Evolutionary conservation across 805 yeast species (phyloP).

Genomic region (Candida boleticola): DNA sequence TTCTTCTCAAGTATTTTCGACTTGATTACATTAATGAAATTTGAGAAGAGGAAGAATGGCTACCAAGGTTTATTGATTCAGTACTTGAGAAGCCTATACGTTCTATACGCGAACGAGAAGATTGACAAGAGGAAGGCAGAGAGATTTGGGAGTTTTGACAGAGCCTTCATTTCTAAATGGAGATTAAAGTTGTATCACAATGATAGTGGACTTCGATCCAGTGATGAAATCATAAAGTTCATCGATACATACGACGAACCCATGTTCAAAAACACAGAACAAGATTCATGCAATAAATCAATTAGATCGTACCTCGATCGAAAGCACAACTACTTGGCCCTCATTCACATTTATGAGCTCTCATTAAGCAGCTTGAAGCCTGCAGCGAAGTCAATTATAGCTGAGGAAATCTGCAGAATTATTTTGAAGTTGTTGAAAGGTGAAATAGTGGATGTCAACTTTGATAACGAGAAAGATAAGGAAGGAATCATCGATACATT

Average conservation of each 20-base stretch:
- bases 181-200: conserved; percentile 3
- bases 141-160: too few relatives aligned
- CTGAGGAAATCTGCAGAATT: conserved; percentile 4
- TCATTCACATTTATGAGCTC: conserved; percentile 2
- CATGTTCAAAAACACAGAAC: conserved; percentile 2
- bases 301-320: neutral
- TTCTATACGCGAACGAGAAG: neutral
- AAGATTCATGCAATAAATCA: conserved; percentile 1
- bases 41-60: neutral
- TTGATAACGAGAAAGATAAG: neutral
- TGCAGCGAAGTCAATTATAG: conserved; percentile 3
- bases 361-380: conserved; percentile 1
- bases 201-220: conserved; percentile 4
- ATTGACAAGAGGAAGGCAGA: too few relatives aligned
- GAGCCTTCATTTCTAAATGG: neutral
- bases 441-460: conserved; percentile 1
- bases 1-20: neutral
- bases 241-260: conserved; percentile 9
- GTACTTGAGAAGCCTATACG: neutral
- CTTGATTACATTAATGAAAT: neutral
- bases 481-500: conserved; percentile 5
- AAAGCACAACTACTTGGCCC: neutral
- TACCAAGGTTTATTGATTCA: neutral
- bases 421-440: neutral
- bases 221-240: conserved; percentile 12